These are phyloP conservation scores for Spinacia oleracea DNA, from an alignment of 179 eudicot species.

Conservation along the genomic window DNA sequence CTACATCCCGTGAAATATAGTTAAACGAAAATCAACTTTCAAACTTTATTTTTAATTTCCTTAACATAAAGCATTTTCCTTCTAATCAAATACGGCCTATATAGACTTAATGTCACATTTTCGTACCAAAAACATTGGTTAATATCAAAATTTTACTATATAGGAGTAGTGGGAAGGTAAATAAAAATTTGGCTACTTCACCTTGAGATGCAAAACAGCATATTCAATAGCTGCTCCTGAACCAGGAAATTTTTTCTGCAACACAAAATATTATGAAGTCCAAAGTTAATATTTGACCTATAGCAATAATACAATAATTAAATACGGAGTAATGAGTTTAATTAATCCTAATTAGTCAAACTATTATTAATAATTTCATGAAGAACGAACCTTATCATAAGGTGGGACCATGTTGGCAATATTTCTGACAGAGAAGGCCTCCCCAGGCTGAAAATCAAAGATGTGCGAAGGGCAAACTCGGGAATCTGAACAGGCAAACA, in stretches of 20 bases:
- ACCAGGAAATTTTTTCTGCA: constrained; percentile 74
- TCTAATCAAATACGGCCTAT: no score
- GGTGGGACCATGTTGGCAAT: constrained; percentile 97
- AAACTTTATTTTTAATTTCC: no score
- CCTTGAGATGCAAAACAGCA: constrained; percentile 87
- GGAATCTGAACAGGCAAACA: constrained; percentile 96
- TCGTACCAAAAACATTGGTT: no score
- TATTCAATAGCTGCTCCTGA: constrained; percentile 93
- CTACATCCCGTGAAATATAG: no score
- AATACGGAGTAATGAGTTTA: background rate
- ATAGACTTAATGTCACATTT: no score
- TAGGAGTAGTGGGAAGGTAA: background rate
- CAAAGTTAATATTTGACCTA: background rate
- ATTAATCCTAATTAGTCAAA: background rate
- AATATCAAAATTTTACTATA: no score
- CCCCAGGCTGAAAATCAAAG: constrained; percentile 86
- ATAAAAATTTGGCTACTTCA: background rate
- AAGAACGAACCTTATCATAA: constrained; percentile 52
- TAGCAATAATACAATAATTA: background rate
- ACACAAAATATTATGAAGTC: background rate
- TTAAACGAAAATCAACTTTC: no score
- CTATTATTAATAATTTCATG: background rate
- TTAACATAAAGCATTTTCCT: no score
- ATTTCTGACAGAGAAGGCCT: constrained; percentile 85
- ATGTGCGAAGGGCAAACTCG: constrained; percentile 95